These are phyloP conservation scores for Xylaria sp. DNA, from an alignment of 2,329 filamentous ascomycete genomes.

Conservation along the genomic window DNA sequence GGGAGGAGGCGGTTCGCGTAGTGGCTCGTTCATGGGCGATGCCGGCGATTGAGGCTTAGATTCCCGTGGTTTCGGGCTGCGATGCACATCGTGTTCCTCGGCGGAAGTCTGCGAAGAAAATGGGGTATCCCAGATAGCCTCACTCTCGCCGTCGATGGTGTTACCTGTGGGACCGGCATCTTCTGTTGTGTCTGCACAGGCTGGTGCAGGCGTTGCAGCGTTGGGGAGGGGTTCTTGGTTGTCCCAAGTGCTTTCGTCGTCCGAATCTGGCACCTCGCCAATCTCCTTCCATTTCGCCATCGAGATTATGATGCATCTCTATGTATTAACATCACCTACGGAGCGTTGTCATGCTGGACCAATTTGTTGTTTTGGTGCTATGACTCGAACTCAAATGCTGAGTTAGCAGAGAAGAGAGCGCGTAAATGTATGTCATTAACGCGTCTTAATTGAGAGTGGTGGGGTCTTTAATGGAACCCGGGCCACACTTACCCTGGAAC, in stretches of 20 bases:
- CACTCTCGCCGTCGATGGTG: slow-evolving; percentile 7
- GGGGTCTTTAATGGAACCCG: slow-evolving; percentile 9
- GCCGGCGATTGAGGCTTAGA: slow-evolving; percentile 41
- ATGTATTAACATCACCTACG: slow-evolving; percentile 18
- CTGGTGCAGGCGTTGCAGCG: slow-evolving; percentile 29
- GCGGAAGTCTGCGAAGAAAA: slow-evolving; percentile 43
- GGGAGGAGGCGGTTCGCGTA: slow-evolving; percentile 28
- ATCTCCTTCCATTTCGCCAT: slow-evolving; percentile 59
- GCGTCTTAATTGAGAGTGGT: slow-evolving; percentile 27
- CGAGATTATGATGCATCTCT: slow-evolving; percentile 50
- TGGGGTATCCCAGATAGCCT: slow-evolving; percentile 50
- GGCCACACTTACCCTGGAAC: background rate
- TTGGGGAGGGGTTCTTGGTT: slow-evolving; percentile 49
- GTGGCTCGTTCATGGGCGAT: slow-evolving; percentile 34
- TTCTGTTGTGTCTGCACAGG: slow-evolving; percentile 9
- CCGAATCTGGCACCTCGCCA: slow-evolving; percentile 59
- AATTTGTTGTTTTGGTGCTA: slow-evolving; percentile 1
- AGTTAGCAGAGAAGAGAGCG: slow-evolving; percentile 14
- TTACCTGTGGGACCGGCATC: slow-evolving; percentile 10
- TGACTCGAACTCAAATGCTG: background rate
- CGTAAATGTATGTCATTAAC: slow-evolving; percentile 32
- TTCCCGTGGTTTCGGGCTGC: slow-evolving; percentile 14
- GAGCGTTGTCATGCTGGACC: slow-evolving; percentile 25
- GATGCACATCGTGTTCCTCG: slow-evolving; percentile 44
- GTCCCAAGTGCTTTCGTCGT: slow-evolving; percentile 55